These are phyloP conservation scores for Buxus sempervirens DNA, from an alignment of 164 flowering plant species.

Conservation along the genomic window DNA sequence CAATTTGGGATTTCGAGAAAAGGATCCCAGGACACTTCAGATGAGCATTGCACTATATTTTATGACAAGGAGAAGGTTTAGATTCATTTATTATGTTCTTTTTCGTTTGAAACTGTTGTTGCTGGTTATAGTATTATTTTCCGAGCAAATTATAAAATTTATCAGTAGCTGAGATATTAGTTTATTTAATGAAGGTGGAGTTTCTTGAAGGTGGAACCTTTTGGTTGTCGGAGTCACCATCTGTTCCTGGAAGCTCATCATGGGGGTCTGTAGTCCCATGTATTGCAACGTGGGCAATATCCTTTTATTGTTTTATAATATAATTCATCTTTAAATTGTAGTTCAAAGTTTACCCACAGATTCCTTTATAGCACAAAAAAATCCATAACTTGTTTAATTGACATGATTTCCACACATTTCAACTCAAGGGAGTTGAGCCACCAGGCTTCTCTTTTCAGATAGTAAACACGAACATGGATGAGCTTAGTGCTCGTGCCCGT, in stretches of 20 bases:
- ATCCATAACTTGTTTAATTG: slow-evolving; percentile 46
- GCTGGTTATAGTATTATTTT: slow-evolving; percentile 2
- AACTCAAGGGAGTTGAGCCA: slow-evolving; percentile 87
- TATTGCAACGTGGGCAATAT: slow-evolving; percentile 97
- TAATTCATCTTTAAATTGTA: neutral
- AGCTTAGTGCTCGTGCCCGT: slow-evolving; percentile 86
- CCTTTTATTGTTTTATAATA: slow-evolving; percentile 40
- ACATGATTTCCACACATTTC: slow-evolving; percentile 85
- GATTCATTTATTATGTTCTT: neutral
- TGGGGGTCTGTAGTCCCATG: slow-evolving; percentile 91
- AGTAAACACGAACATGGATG: slow-evolving; percentile 93
- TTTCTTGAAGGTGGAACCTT: slow-evolving; percentile 94
- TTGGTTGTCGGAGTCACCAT: slow-evolving; percentile 98
- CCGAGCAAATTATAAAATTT: neutral
- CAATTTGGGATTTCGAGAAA: slow-evolving; percentile 93
- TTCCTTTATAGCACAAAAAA: neutral
- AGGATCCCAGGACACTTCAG: slow-evolving; percentile 80
- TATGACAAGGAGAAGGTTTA: slow-evolving; percentile 87
- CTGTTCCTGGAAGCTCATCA: slow-evolving; percentile 91
- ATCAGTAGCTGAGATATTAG: slow-evolving; percentile 1
- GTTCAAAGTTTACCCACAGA: neutral
- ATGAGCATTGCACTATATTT: slow-evolving; percentile 83
- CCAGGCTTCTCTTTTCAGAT: slow-evolving; percentile 95
- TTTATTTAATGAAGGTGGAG: slow-evolving; percentile 61
- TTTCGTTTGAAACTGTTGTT: neutral